Conservation (phyloP, 768 basidiomycete genomes). For the Grammothele lineata region DNA sequence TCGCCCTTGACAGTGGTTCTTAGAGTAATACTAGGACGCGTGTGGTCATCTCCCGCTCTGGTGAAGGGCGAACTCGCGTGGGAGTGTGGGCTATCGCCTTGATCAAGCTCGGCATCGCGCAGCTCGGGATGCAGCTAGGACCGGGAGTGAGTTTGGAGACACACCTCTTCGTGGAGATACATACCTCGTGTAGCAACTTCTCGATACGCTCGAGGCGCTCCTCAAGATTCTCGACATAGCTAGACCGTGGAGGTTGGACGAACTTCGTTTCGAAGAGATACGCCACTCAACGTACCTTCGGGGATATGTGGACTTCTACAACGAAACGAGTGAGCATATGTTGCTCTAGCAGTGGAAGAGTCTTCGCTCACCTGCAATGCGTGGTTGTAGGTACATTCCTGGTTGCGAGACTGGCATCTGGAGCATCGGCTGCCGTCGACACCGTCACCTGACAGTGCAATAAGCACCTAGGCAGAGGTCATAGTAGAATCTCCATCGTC, state of each 20-base stretch:
- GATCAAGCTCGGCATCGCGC: not conserved
- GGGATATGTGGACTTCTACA: not conserved
- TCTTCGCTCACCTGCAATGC: not conserved
- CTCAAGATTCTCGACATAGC: conserved; percentile 5
- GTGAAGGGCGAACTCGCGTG: not conserved
- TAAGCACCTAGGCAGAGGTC: too few species aligned
- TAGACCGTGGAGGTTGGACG: not conserved
- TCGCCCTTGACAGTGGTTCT: not conserved
- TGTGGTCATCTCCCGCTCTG: not conserved
- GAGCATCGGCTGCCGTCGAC: not conserved
- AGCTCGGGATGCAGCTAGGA: not conserved
- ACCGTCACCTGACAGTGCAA: not conserved
- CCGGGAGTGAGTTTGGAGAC: not conserved
- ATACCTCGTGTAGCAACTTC: not conserved
- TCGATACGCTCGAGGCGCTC: conserved; percentile 2
- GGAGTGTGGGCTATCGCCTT: not conserved
- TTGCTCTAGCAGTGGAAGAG: not conserved
- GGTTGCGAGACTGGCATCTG: not conserved
- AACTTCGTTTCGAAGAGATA: too few species aligned
- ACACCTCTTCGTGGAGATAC: not conserved
- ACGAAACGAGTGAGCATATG: not conserved
- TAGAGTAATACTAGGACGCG: too few species aligned
- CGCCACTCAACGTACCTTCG: not conserved
- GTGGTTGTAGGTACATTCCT: not conserved
- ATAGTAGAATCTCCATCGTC: not conserved